Evolutionary conservation across 2,329 filamentous ascomycete genomes (phyloP).

Genomic region (Alternaria conjuncta): DNA sequence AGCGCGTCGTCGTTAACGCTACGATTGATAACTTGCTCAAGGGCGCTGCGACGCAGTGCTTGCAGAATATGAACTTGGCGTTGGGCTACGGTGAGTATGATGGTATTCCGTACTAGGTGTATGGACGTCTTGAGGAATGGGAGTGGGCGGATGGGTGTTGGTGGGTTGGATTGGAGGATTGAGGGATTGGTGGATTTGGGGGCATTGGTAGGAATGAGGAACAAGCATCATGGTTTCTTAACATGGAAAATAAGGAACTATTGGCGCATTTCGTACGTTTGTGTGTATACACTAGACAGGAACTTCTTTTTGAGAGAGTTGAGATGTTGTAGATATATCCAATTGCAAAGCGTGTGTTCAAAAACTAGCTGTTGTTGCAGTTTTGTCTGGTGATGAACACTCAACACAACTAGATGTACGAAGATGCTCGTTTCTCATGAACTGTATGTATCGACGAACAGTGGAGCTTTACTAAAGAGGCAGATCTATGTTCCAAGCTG

Average conservation of each 20-base stretch:
- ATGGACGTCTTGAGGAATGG: not conserved
- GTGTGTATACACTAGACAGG: conserved; percentile 4
- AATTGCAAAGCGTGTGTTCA: conserved; percentile 8
- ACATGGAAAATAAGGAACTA: not conserved
- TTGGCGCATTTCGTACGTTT: conserved; percentile 1
- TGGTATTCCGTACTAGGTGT: conserved; percentile 69
- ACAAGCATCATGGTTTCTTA: conserved; percentile 1
- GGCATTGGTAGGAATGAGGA: not conserved
- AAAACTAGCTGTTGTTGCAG: not conserved
- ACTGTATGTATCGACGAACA: too few species aligned
- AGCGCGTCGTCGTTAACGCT: conserved; percentile 90
- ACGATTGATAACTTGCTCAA: conserved; percentile 95
- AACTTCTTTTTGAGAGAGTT: not conserved
- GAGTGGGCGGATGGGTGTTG: not conserved
- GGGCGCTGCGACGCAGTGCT: conserved; percentile 89
- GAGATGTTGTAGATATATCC: conserved; percentile 17
- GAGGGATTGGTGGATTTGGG: not conserved
- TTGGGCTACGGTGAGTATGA: conserved; percentile 88
- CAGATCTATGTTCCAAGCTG: too few species aligned
- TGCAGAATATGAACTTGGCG: conserved; percentile 96
- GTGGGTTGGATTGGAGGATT: not conserved
- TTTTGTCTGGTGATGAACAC: too few species aligned
- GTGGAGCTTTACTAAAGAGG: too few species aligned
- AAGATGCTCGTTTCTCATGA: too few species aligned
- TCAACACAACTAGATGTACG: too few species aligned